A percentile compares a stretch with the other conserved stretches of the same genome.
Conservation (phyloP, 768 basidiomycete species). For the Neoboletus brunneissimus region DNA sequence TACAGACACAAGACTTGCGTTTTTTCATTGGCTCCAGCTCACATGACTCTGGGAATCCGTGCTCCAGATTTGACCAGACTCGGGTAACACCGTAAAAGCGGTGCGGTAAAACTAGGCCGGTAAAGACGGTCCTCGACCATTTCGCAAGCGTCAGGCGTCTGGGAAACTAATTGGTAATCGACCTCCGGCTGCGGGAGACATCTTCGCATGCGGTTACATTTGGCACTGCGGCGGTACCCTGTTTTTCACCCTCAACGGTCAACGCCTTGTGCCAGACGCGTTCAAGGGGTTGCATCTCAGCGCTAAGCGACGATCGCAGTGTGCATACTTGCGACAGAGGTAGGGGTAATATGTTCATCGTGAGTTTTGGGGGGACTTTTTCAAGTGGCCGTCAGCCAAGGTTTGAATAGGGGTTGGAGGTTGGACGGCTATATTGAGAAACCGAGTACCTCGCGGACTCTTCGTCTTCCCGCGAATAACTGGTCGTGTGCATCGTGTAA, state of each 20-base stretch:
- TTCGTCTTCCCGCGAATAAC: slow-evolving; percentile 31
- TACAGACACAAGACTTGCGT: too few relatives aligned
- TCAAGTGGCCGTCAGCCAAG: too few relatives aligned
- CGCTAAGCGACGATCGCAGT: slow-evolving; percentile 43
- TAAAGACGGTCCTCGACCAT: too few relatives aligned
- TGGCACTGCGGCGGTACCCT: slow-evolving; percentile 33
- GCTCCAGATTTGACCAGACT: too few relatives aligned
- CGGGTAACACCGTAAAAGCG: too few relatives aligned
- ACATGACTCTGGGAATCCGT: too few relatives aligned
- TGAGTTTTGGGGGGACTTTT: slow-evolving; percentile 34
- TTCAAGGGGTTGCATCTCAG: slow-evolving; percentile 49
- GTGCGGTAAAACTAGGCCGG: too few relatives aligned
- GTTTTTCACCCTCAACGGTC: slow-evolving; percentile 59
- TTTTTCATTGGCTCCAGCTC: too few relatives aligned
- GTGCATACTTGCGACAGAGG: slow-evolving; percentile 44
- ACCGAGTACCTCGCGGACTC: slow-evolving; percentile 25
- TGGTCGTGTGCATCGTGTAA: background rate
- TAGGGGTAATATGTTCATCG: too few relatives aligned
- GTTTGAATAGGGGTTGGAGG: background rate
- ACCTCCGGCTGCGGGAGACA: too few relatives aligned
- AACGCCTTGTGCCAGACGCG: slow-evolving; percentile 37
- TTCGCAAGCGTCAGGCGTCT: too few relatives aligned
- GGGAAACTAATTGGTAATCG: too few relatives aligned
- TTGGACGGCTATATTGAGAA: slow-evolving; percentile 46
- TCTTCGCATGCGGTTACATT: background rate